These are phyloP conservation scores for Debaryomyces udenii DNA, from an alignment of 1,139 yeast genomes.

Conservation along the genomic window DNA sequence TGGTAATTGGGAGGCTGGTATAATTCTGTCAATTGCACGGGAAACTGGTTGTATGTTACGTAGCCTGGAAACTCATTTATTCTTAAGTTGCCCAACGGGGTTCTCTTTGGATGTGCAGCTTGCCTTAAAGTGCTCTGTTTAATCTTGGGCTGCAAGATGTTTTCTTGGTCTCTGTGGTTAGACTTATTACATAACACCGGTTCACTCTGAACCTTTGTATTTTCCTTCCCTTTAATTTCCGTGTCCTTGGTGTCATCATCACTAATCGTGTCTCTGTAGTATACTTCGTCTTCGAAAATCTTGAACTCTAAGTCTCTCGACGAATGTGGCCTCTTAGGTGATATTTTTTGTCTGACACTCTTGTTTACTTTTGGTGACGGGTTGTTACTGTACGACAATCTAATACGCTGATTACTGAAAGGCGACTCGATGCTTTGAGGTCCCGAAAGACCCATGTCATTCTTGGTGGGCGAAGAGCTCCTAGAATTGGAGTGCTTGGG, in stretches of 20 bases:
- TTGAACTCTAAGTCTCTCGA: conserved; percentile 28
- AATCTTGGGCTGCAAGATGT: conserved; percentile 45
- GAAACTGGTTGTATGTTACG: conserved; percentile 18
- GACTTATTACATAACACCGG: conserved; percentile 21
- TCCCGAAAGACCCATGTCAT: conserved; percentile 3
- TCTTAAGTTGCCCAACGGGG: conserved; percentile 38
- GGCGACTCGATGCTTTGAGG: conserved; percentile 12
- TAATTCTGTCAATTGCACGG: conserved; percentile 29
- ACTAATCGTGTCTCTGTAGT: conserved; percentile 8
- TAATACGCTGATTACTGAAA: conserved; percentile 10
- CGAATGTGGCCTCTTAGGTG: conserved; percentile 21
- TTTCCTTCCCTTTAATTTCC: conserved; percentile 7
- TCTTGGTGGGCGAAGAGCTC: conserved; percentile 18
- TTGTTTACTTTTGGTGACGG: conserved; percentile 12
- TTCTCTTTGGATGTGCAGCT: conserved; percentile 19
- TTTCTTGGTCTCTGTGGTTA: conserved; percentile 46
- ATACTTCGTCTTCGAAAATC: conserved; percentile 40
- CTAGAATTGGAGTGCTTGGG: conserved; percentile 31
- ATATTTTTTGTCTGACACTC: conserved; percentile 1
- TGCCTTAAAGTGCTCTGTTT: conserved; percentile 17
- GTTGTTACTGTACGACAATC: conserved; percentile 6
- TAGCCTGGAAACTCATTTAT: conserved; percentile 41
- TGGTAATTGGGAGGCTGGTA: conserved; percentile 37
- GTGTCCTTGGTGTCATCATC: conserved; percentile 5
- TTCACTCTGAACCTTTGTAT: neutral